Percentiles rank a stretch among this genome's conserved stretches.
These are phyloP conservation scores for Pleurotus eryngii DNA, from an alignment of 768 basidiomycete genomes.

Conservation along the genomic window DNA sequence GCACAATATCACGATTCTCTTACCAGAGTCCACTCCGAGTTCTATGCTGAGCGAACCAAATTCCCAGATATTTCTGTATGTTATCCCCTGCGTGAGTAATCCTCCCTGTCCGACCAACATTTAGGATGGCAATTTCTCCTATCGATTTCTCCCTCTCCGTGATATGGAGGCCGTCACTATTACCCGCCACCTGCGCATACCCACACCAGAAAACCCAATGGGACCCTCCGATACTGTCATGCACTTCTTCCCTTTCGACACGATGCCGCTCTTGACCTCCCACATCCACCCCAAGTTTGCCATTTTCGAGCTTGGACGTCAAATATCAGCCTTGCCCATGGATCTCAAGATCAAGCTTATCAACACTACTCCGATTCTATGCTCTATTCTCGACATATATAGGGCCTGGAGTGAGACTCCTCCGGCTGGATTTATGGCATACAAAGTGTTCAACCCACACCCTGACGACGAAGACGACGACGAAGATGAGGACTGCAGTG, in stretches of 20 bases:
- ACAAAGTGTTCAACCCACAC: background rate
- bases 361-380: background rate
- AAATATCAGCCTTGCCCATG: constrained; percentile 13
- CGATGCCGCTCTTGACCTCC: constrained; percentile 9
- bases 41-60: background rate
- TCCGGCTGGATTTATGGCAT: background rate
- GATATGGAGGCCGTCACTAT: background rate
- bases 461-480: background rate
- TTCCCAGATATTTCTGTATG: background rate
- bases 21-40: background rate
- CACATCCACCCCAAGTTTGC: constrained; percentile 18
- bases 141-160: background rate
- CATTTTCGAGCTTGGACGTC: constrained; percentile 10
- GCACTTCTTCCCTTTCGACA: constrained; percentile 12
- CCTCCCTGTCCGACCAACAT: background rate
- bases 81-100: background rate
- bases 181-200: background rate
- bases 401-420: background rate
- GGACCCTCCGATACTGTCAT: background rate
- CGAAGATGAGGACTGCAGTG: background rate
- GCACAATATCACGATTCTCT: background rate
- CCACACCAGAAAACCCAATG: background rate
- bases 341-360: background rate
- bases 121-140: background rate
- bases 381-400: background rate